phyloP scores from a whole-genome alignment of 352 stramenopile genomes.

The Phytophthora multivora region DNA sequence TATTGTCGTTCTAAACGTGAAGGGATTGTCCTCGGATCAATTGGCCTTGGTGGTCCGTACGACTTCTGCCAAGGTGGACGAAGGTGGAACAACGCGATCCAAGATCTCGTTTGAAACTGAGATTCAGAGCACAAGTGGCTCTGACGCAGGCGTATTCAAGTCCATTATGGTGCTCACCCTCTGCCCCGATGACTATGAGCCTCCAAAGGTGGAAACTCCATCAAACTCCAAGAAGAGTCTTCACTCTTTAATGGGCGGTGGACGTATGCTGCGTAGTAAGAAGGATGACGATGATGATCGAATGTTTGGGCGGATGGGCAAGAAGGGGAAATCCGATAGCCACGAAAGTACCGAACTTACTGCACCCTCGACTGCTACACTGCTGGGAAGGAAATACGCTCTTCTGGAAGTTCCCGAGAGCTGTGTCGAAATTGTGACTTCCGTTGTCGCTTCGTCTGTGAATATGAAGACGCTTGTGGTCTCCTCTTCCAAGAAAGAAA shows the following conservation, averaged over 20 bases:
- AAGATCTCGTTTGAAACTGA: constrained; percentile 55
- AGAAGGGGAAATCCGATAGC: constrained; percentile 36
- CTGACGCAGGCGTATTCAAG: constrained; percentile 58
- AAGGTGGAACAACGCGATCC: constrained; percentile 34
- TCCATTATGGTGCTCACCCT: constrained; percentile 75
- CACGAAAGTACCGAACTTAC: constrained; percentile 52
- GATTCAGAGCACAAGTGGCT: constrained; percentile 19
- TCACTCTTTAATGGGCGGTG: constrained; percentile 28
- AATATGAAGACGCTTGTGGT: constrained; percentile 72
- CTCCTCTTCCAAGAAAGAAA: constrained; percentile 72
- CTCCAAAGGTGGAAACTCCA: constrained; percentile 40
- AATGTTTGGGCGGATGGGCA: constrained; percentile 43
- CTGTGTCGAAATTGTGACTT: constrained; percentile 75
- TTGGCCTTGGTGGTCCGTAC: constrained; percentile 70
- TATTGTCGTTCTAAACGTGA: constrained; percentile 67
- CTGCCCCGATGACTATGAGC: constrained; percentile 67
- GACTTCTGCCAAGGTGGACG: constrained; percentile 29
- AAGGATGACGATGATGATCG: constrained; percentile 52
- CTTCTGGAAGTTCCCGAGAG: constrained; percentile 82
- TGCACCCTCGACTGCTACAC: constrained; percentile 53
- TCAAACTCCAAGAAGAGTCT: constrained; percentile 23
- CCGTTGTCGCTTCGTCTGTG: constrained; percentile 38
- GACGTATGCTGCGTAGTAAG: constrained; percentile 59
- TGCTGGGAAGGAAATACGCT: constrained; percentile 72
- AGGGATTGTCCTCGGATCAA: constrained; percentile 62